Evolutionary conservation across 2,329 filamentous ascomycete species (phyloP), one percentile per base, ranked within the genome.

Genomic region (Dactylella cylindrospora): DNA sequence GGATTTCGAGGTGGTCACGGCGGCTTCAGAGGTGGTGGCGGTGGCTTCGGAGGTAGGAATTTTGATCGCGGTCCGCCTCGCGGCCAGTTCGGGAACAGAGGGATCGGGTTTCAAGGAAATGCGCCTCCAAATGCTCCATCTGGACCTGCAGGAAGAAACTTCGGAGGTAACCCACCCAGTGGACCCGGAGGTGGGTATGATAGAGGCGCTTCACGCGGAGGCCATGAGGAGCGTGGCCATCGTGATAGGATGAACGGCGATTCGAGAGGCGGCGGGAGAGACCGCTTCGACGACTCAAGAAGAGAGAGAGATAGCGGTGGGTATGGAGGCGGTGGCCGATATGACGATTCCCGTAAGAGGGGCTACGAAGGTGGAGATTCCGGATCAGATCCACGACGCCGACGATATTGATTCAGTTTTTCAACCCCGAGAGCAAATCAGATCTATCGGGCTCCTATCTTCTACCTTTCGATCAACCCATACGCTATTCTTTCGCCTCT

Each of bases 1-100:
- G 77, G 79, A 59, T 78, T 80, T 7, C 81, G 80, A 51, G 82
- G 80, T 25, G 78, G 80, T 54, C 82, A 82, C 59, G 79, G 79
- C 62, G 75, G 76, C 29, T 72, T 76, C 39, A 75, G 78, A 35
- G 76, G 78, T 49, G 50, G 61, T 45, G 26, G 69, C 69, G 71
- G 71, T 32, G 71, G 70, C 41, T 68, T 67, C 41, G 67, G 70
- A 53, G 74, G 74, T 50, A 62, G 57, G 57, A 62, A 62, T 13
- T 73, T 73, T 64, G 71, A 71, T 25, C 57, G 57, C 54, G 71
- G 70, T 26, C 70, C 71, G 23, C 66, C 68, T 29, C 65, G 73
- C 23, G 69, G 71, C 36, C 74, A 74, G 31, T 76, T 75, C 65
- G 73, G 70, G 46, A 67, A 69, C 35, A 67, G 70, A 15, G 67